A percentile compares a stretch with the other conserved stretches of the same genome.
These are phyloP conservation scores for Aristolochia fimbriata DNA, from an alignment of 164 flowering plant species.

Conservation along the genomic window DNA sequence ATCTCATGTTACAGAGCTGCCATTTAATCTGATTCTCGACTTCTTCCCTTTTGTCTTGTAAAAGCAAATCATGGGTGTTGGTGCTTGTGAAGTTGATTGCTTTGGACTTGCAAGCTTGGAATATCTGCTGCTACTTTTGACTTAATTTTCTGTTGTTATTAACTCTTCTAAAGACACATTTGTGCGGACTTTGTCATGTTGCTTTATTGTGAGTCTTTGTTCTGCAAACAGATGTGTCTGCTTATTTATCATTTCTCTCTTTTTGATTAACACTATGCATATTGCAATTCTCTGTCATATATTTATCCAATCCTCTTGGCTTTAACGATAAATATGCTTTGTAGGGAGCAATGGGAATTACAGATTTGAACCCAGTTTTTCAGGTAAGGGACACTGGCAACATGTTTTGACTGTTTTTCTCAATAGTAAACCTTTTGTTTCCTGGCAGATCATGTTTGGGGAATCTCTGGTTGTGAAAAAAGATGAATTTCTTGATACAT, in stretches of 20 bases:
- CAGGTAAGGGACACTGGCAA: slow-evolving; percentile 34
- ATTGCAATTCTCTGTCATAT: too few species aligned
- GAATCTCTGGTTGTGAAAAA: slow-evolving; percentile 62
- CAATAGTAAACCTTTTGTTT: background rate
- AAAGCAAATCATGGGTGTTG: background rate
- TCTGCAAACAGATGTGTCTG: too few species aligned
- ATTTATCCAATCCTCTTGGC: background rate
- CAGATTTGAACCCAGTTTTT: slow-evolving; percentile 66
- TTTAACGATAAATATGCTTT: background rate
- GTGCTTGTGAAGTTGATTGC: background rate
- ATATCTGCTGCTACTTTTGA: too few species aligned
- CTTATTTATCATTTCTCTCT: too few species aligned
- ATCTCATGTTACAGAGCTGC: background rate
- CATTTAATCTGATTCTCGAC: background rate
- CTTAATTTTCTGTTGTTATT: too few species aligned
- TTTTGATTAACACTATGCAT: too few species aligned
- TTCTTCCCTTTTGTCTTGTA: background rate
- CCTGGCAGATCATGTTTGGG: slow-evolving; percentile 64
- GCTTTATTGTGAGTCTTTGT: too few species aligned
- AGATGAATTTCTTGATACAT: slow-evolving; percentile 73
- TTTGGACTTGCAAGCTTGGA: background rate
- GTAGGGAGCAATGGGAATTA: slow-evolving; percentile 80
- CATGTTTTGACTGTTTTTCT: too few species aligned
- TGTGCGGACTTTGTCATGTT: too few species aligned
- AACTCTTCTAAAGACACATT: too few species aligned